Percentiles rank a stretch among this genome's conserved stretches.
These are phyloP conservation scores for Acanthamoeba castellanii DNA, from an alignment of 208 protist species.

Conservation along the genomic window DNA sequence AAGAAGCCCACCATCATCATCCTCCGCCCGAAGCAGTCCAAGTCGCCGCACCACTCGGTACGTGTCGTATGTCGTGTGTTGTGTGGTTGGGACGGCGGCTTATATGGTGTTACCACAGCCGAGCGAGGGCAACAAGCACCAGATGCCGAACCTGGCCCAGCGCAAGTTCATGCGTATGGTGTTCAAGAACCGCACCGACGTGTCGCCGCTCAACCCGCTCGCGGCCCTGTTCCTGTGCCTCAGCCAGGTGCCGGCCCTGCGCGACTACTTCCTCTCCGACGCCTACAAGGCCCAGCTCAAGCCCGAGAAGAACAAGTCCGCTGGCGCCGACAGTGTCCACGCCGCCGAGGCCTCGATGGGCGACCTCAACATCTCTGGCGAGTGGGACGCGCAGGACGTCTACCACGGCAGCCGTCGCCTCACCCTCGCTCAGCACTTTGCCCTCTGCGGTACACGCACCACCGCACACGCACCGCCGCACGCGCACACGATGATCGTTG, in stretches of 20 bases:
- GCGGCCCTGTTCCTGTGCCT: conserved; percentile 45
- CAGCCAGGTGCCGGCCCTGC: conserved; percentile 30
- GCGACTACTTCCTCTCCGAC: conserved; percentile 38
- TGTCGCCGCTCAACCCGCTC: conserved; percentile 44
- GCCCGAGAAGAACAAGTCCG: conserved; percentile 45
- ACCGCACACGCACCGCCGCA: neutral
- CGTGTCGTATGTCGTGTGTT: too few species aligned
- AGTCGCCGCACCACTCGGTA: neutral
- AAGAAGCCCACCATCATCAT: conserved; percentile 47
- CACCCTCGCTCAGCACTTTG: conserved; percentile 45
- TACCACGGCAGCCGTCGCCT: conserved; percentile 45
- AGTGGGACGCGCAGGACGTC: conserved; percentile 14
- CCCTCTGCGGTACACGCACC: conserved; percentile 3
- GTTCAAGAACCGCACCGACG: conserved; percentile 44
- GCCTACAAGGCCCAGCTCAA: conserved; percentile 27
- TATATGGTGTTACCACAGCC: neutral
- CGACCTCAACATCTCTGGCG: conserved; percentile 45
- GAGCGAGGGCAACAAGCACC: conserved; percentile 5
- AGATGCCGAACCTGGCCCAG: conserved; percentile 39
- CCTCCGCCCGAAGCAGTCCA: neutral
- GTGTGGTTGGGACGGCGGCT: too few species aligned
- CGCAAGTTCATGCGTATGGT: conserved; percentile 48
- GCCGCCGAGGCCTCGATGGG: neutral
- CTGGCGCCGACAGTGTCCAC: neutral
- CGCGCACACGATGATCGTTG: too few species aligned